These are phyloP conservation scores for Gardenia jasminoides DNA, from an alignment of 257 asterid genomes.

Conservation along the genomic window DNA sequence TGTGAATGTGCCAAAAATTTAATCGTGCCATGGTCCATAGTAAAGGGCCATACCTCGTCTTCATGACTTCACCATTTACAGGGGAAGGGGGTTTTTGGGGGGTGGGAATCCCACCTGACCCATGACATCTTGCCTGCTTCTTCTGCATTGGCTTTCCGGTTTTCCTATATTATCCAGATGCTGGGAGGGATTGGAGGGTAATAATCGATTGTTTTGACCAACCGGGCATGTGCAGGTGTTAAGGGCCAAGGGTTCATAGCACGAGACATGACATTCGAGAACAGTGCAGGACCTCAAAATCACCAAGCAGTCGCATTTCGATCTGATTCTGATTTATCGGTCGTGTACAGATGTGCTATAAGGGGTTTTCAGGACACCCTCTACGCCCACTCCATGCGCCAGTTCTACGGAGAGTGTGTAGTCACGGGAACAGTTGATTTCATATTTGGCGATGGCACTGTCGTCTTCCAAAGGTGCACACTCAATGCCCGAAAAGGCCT, in stretches of 20 bases:
- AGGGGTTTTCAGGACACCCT: constrained; percentile 59
- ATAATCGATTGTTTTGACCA: neutral
- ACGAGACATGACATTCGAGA: constrained; percentile 55
- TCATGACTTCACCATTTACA: neutral
- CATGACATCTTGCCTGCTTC: neutral
- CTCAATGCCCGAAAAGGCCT: constrained; percentile 48
- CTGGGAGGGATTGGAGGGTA: neutral
- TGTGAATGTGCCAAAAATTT: neutral
- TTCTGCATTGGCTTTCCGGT: neutral
- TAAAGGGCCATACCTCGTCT: neutral
- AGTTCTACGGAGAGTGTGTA: constrained; percentile 51
- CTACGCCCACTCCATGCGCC: constrained; percentile 54
- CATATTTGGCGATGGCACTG: constrained; percentile 52
- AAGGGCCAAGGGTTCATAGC: constrained; percentile 61
- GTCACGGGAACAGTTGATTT: constrained; percentile 60
- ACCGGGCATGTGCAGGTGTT: constrained; percentile 43
- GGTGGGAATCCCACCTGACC: neutral
- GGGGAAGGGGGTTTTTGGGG: no score
- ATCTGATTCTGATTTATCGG: constrained; percentile 56
- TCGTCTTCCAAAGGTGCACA: constrained; percentile 46
- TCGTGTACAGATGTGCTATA: constrained; percentile 47
- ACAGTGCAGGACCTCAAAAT: constrained; percentile 61
- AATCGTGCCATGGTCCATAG: constrained; percentile 5
- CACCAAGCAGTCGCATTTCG: constrained; percentile 63
- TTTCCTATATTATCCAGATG: neutral